These are phyloP conservation scores for Scutellaria minor DNA, from an alignment of 257 asterid genomes.

Conservation along the genomic window DNA sequence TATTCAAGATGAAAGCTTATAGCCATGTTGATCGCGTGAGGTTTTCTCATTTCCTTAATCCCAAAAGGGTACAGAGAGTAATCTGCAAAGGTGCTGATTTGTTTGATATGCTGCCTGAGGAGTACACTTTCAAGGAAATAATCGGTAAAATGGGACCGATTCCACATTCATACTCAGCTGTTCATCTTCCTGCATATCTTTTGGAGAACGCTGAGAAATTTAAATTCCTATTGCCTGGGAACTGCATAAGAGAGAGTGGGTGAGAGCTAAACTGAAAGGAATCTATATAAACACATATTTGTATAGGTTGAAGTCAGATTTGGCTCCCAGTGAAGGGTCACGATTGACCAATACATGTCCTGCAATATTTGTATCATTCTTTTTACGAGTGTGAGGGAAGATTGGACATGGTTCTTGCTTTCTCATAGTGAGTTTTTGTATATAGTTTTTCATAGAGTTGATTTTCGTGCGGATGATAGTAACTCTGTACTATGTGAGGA, in stretches of 20 bases:
- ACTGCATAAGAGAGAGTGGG: slow-evolving; percentile 76
- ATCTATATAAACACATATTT: slow-evolving; percentile 7
- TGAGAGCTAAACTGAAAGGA: slow-evolving; percentile 30
- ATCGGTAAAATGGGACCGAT: slow-evolving; percentile 87
- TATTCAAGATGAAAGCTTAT: slow-evolving; percentile 87
- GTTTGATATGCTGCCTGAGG: slow-evolving; percentile 91
- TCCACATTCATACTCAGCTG: slow-evolving; percentile 81
- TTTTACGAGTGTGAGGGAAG: slow-evolving; percentile 20
- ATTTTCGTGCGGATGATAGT: slow-evolving; percentile 26
- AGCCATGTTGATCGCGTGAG: slow-evolving; percentile 81
- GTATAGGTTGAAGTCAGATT: slow-evolving; percentile 52
- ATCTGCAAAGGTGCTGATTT: slow-evolving; percentile 80
- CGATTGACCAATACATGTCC: slow-evolving; percentile 36
- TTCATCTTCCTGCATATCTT: slow-evolving; percentile 82
- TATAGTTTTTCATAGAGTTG: slow-evolving; percentile 25
- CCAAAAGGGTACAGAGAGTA: slow-evolving; percentile 73
- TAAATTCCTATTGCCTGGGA: slow-evolving; percentile 77
- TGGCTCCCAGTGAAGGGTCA: slow-evolving; percentile 45
- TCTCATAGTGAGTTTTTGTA: slow-evolving; percentile 46
- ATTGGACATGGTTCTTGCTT: slow-evolving; percentile 36
- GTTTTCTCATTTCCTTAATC: slow-evolving; percentile 68
- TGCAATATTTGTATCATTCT: slow-evolving; percentile 47
- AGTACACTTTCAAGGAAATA: slow-evolving; percentile 76
- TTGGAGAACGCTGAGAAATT: slow-evolving; percentile 69
- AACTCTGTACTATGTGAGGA: slow-evolving; percentile 20